phyloP scores from a whole-genome alignment of 2,329 filamentous ascomycete species.

The Sclerotiophoma versabilis region DNA sequence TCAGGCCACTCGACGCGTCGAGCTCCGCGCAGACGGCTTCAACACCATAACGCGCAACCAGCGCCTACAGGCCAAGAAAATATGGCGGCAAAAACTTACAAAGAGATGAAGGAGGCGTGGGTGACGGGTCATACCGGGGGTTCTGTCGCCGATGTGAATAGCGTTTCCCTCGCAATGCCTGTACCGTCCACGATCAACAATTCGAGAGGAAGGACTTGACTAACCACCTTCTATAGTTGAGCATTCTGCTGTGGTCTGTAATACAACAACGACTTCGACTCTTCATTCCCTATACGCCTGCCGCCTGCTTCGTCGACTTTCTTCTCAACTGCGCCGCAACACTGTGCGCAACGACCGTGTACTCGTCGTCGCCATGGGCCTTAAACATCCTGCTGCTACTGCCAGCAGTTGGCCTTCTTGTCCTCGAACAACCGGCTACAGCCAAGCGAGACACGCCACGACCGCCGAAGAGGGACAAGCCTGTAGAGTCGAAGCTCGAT shows the following conservation, averaged over 20 bases:
- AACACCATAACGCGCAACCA: constrained; percentile 21
- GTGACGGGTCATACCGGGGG: constrained; percentile 91
- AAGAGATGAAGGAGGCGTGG: constrained; percentile 91
- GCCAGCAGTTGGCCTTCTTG: constrained; percentile 71
- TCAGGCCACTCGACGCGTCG: constrained; percentile 31
- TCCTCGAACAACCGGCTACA: constrained; percentile 43
- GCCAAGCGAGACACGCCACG: constrained; percentile 25
- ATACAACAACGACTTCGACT: constrained; percentile 84
- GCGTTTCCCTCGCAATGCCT: constrained; percentile 82
- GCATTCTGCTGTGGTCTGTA: constrained; percentile 85
- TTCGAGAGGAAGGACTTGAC: constrained; percentile 21
- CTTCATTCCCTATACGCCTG: constrained; percentile 75
- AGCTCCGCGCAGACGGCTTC: constrained; percentile 9
- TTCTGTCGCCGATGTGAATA: constrained; percentile 82
- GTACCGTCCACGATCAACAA: constrained; percentile 59
- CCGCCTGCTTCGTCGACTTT: constrained; percentile 80
- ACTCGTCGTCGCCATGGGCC: constrained; percentile 75
- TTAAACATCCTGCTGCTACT: constrained; percentile 77
- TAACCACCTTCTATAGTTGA: constrained; percentile 64
- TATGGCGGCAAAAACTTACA: constrained; percentile 68
- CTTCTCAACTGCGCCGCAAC: constrained; percentile 84
- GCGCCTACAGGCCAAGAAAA: constrained; percentile 11
- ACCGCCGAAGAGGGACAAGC: constrained; percentile 30
- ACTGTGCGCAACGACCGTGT: constrained; percentile 85
- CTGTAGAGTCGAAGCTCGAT: constrained; percentile 45